Evolutionary conservation across 768 basidiomycete genomes (phyloP), one percentile per base, ranked within the genome.

Genomic region (Podaxis sp.): DNA sequence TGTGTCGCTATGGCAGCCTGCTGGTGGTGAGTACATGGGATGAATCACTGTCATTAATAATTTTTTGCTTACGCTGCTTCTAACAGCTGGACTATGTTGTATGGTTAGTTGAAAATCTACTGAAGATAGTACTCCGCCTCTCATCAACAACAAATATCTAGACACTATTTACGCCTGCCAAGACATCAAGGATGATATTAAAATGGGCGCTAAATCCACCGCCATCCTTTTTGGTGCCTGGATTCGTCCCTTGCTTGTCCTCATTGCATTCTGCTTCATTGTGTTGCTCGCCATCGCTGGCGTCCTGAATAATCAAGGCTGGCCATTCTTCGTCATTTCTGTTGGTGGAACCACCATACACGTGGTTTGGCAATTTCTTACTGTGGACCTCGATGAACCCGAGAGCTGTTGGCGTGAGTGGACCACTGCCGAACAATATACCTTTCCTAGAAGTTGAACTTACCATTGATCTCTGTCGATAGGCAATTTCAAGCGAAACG

Each of bases 91-190:
- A 82, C 81, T 1, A 79, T 82, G 80, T 66, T 81, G 42, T 82
- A 82, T 62, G 81, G 80, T 80, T 67, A 12, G 53, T 56, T 33
- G 17, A 4, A 36, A 36, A 36, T 51, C 26, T 51, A 7, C 26
- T 51, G 24, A 28, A 11, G 19, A 51, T 3, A 2, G 6, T 19
- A 22, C 44, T 8, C 44, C 11, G 44, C 28, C 8, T 52, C 60
- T 36, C 22, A 46, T 59, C 44, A 5, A 42, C 54, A 2, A n/a
- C 12, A 26, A 19, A 24, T 57, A 63, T 15, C 36, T 48, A 73
- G 82, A 90, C 71, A 88, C 88, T 7, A 86, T 89, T 64, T 93
- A 93, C 70, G 90, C 89, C 17, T 91, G 88, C 71, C 84, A 92
- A 77, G 92, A 93, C 72, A 87, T 88, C 61, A 73, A 80, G 61